A percentile compares a stretch with the other conserved stretches of the same genome.
Evolutionary conservation across 2,329 filamentous ascomycete genomes (phyloP).

Genomic region (Cordyceps cicadae): DNA sequence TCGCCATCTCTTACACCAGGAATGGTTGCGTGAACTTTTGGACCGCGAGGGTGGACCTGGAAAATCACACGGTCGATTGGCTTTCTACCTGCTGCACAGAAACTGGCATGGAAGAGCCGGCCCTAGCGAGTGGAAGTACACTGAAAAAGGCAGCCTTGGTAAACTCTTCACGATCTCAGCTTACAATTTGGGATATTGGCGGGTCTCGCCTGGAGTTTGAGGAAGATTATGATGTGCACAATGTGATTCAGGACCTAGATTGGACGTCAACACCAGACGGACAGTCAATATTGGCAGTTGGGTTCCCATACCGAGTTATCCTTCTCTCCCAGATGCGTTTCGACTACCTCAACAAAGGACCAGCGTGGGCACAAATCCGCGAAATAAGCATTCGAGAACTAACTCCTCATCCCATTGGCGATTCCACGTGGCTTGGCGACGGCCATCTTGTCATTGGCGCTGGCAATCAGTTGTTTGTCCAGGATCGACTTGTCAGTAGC

Average conservation of each 20-base stretch:
- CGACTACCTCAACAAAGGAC: slow-evolving; percentile 79
- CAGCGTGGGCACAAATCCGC: slow-evolving; percentile 80
- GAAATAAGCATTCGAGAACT: slow-evolving; percentile 74
- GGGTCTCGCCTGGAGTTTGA: slow-evolving; percentile 75
- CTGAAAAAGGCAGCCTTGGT: slow-evolving; percentile 82
- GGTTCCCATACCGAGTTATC: slow-evolving; percentile 77
- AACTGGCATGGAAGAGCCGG: slow-evolving; percentile 63
- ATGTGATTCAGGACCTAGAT: slow-evolving; percentile 77
- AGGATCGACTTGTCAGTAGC: slow-evolving; percentile 65
- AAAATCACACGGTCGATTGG: slow-evolving; percentile 63
- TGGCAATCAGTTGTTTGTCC: slow-evolving; percentile 84
- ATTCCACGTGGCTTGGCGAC: slow-evolving; percentile 82
- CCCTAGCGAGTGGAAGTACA: slow-evolving; percentile 75
- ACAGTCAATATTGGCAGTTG: slow-evolving; percentile 85
- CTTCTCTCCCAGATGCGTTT: slow-evolving; percentile 82
- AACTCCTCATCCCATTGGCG: slow-evolving; percentile 84
- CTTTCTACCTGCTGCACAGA: slow-evolving; percentile 73
- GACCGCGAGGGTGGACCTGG: slow-evolving; percentile 65
- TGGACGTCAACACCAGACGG: slow-evolving; percentile 89
- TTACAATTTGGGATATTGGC: slow-evolving; percentile 88
- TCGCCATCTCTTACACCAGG: slow-evolving; percentile 76
- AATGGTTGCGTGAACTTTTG: slow-evolving; percentile 72
- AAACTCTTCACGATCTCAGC: slow-evolving; percentile 59
- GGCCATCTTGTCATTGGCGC: slow-evolving; percentile 81
- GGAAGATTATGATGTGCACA: slow-evolving; percentile 62